Percentiles rank a stretch among this genome's conserved stretches.
Conservation (phyloP, 768 basidiomycete species). For the Lentinula edodes region DNA sequence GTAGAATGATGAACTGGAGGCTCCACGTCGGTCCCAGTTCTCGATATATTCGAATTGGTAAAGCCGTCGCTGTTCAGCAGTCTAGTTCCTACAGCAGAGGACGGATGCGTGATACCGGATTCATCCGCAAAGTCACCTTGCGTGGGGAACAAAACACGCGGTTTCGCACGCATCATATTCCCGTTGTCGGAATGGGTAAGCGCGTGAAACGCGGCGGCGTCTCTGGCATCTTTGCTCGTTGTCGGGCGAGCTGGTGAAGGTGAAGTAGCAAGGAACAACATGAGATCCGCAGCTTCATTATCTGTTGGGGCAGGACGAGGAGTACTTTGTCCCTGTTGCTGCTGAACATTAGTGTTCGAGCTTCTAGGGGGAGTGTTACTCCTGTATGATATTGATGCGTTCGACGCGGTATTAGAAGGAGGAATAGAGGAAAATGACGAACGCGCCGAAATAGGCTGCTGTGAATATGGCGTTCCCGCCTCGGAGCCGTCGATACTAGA, state of each 20-base stretch:
- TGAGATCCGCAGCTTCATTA: slow-evolving; percentile 81
- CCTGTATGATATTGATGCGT: slow-evolving; percentile 17
- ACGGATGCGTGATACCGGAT: not conserved
- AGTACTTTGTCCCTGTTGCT: slow-evolving; percentile 20
- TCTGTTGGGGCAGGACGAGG: slow-evolving; percentile 58
- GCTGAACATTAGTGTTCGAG: slow-evolving; percentile 21
- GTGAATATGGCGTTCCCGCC: slow-evolving; percentile 53
- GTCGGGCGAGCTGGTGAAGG: slow-evolving; percentile 68
- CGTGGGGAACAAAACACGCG: slow-evolving; percentile 66
- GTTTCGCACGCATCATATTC: slow-evolving; percentile 48
- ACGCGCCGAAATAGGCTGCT: slow-evolving; percentile 61
- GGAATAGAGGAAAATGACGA: slow-evolving; percentile 32
- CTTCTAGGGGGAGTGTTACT: slow-evolving; percentile 34
- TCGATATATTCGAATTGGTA: slow-evolving; percentile 38
- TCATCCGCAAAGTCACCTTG: slow-evolving; percentile 12
- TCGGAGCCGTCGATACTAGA: slow-evolving; percentile 69
- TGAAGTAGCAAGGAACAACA: slow-evolving; percentile 81
- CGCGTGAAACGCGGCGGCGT: slow-evolving; percentile 51
- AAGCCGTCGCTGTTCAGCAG: slow-evolving; percentile 32
- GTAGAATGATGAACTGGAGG: not conserved
- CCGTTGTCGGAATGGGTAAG: slow-evolving; percentile 39
- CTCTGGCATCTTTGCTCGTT: slow-evolving; percentile 46
- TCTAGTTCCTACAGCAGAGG: not conserved
- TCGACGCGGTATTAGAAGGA: slow-evolving; percentile 14
- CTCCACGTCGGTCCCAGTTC: slow-evolving; percentile 28